Evolutionary conservation across 148 eudicot genomes (phyloP).

Genomic region (Rhododendron ferrugineum): DNA sequence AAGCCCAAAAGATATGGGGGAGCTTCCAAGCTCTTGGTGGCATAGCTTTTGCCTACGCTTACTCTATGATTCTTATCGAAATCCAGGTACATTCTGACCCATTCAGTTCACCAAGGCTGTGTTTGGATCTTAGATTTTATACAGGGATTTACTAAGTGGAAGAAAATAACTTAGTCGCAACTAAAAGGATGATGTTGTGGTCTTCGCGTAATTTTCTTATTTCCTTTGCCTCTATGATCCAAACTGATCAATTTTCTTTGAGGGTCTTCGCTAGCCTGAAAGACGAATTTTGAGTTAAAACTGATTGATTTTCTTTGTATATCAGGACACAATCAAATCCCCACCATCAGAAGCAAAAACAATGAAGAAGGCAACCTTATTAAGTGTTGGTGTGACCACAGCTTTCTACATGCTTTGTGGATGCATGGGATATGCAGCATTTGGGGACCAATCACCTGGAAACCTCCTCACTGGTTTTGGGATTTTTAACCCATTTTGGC

Average conservation of each 20-base stretch:
- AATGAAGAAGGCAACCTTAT: constrained; percentile 43
- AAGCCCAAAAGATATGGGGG: constrained; percentile 50
- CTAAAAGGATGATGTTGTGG: not conserved
- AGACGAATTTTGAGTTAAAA: not conserved
- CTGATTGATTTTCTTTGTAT: not conserved
- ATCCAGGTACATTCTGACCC: constrained; percentile 19
- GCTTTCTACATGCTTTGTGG: constrained; percentile 51
- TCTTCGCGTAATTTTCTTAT: not conserved
- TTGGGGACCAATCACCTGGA: constrained; percentile 48
- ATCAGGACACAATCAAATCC: constrained; percentile 45
- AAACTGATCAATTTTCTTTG: not conserved
- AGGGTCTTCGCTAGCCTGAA: not conserved
- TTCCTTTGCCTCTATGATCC: not conserved
- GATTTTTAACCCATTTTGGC: constrained; percentile 49
- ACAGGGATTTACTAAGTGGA: not conserved
- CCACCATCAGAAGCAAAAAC: constrained; percentile 49
- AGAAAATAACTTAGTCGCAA: not conserved
- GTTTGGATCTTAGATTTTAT: not conserved
- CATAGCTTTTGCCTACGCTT: constrained; percentile 54
- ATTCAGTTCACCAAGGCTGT: not conserved
- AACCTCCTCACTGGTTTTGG: constrained; percentile 57
- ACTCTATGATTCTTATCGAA: constrained; percentile 47
- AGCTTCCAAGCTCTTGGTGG: constrained; percentile 56
- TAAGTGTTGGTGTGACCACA: constrained; percentile 44
- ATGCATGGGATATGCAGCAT: constrained; percentile 52